Base-by-base conservation (phyloP, 2,329 filamentous ascomycete genomes). In the Graphiopsis chlorocephala region DNA sequence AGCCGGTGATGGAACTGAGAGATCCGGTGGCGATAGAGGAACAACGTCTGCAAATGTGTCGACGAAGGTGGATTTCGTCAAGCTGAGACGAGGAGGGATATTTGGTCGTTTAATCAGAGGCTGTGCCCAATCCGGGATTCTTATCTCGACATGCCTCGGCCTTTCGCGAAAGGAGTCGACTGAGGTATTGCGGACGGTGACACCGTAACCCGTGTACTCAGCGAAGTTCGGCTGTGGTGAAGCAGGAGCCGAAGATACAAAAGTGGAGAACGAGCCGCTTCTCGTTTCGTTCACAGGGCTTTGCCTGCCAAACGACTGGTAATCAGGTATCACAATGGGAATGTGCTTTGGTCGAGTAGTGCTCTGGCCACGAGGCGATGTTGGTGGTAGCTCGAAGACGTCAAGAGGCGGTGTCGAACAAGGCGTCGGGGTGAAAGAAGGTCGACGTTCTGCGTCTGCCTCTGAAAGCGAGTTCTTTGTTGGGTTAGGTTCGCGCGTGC, bases 121-220 rank as follows among this genome's bases (percentile, higher is more conserved):
- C 73, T 76, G 71, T 61, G 78, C 79, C 77, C 77, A 81, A 63
- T 76, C 70, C 50, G 80, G 79, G 67, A 82, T 82, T 66, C 80
- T 72, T 71, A 82, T 82, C 74, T 82, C 79, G 65, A 82, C 80
- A 82, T 83, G 79, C 76, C 81, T 76, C 50, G 73, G 69, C 55
- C 66, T 67, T 17, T 64, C 64, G 23, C 61, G 48, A n/a, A 64
- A 48, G 20, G 61, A 64, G 29, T 59, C 61, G 26, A 59, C 53
- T 58, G 60, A 62, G 48, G 60, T 62, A 26, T 62, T 45, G 26
- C 60, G 60, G 25, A 62, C 60, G 15, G 60, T 45, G 29, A 62
- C 60, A 28, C 60, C 60, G 58, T 61, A 61, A 31, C 56, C 56
- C 7, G 23, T 38, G 45, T 35, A 50, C 20, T 62, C 48, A 63